Conservation (phyloP, 495 filamentous ascomycete species). For the Annulohypoxylon stygium region DNA sequence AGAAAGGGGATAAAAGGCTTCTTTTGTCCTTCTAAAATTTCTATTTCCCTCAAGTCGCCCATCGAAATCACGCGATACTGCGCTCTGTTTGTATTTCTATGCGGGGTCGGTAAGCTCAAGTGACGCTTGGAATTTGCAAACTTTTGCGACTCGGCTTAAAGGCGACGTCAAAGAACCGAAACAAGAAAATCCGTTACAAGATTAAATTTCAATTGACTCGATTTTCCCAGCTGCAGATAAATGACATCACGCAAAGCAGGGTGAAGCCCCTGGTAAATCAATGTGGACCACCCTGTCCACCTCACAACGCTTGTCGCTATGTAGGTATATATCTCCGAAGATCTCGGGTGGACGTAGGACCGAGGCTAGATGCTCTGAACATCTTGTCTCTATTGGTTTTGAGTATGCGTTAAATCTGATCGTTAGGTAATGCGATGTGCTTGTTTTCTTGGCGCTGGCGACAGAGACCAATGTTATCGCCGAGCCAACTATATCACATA, state of each 20-base stretch:
- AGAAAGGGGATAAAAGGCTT: not conserved
- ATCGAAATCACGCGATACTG: constrained; percentile 4
- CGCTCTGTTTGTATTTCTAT: constrained; percentile 3
- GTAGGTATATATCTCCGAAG: constrained; percentile 25
- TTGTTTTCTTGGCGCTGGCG: not conserved
- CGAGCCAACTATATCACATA: not conserved
- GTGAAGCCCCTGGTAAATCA: constrained; percentile 25
- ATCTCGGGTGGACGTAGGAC: constrained; percentile 32
- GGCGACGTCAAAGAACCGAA: not conserved
- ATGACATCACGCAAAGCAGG: constrained; percentile 39
- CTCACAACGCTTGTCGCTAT: constrained; percentile 24
- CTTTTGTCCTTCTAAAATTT: not conserved
- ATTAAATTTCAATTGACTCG: constrained; percentile 17
- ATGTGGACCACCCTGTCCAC: constrained; percentile 18
- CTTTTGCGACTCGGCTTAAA: constrained; percentile 6
- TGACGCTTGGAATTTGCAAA: constrained; percentile 19
- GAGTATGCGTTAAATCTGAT: not conserved
- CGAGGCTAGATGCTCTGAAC: not conserved
- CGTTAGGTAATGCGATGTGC: constrained; percentile 11
- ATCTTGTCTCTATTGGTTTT: constrained; percentile 2
- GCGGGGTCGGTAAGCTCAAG: constrained; percentile 31
- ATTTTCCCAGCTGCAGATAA: not conserved
- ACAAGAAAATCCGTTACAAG: constrained; percentile 17
- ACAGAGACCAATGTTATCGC: constrained; percentile 4
- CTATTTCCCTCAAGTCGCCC: not conserved